Base-by-base conservation (phyloP, 169 alveolate species). In the Cryptosporidium baileyi region DNA sequence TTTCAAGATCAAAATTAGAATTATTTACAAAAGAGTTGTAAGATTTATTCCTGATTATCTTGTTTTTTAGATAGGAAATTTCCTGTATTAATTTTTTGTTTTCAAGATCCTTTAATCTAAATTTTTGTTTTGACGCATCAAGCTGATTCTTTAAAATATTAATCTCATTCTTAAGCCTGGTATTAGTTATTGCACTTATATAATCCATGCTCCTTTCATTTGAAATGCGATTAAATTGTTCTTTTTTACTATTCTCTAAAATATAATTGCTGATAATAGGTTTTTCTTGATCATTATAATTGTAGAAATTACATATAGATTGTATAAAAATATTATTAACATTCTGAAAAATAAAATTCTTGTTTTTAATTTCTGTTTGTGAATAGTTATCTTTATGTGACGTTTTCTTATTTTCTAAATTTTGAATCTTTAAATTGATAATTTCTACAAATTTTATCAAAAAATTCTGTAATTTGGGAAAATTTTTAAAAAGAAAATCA, bases 131-230 rank as follows among this genome's bases (percentile, higher is more conserved):
- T 2, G 67, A 36, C 1, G 85, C 85, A 40, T 51, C 60, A 17
- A 54, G 7, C 45, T 74, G 85, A 57, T 74, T 74, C 28, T 57
- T 74, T 17, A 74, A 30, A 9, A 74, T 36, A 24, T 51, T 54
- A 0, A 74, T 74, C 54, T 74, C 85, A 54, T 74, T 74, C 43
- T 67, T 74, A 38, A 74, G 60, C 38, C 85, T 74, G 30, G 85
- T 74, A 4, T 24, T 30, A 19, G 85, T 32, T 2, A 65, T 49
- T 11, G 15, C 36, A 24, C 74, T 74, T 26, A 38, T 30, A 41
- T 51, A 74, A 17, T 74, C 85, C 7, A 38, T 22, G 30, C 38
- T 57, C 54, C 67, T 74, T 74, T 74, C 85, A 9, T 34, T 22
- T 22, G 15, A 34, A 11, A 22, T n/a, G 32, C 52, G 40, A 43